Conservation (phyloP, 2,329 filamentous ascomycete species). For the Colletotrichum tropicicola region DNA sequence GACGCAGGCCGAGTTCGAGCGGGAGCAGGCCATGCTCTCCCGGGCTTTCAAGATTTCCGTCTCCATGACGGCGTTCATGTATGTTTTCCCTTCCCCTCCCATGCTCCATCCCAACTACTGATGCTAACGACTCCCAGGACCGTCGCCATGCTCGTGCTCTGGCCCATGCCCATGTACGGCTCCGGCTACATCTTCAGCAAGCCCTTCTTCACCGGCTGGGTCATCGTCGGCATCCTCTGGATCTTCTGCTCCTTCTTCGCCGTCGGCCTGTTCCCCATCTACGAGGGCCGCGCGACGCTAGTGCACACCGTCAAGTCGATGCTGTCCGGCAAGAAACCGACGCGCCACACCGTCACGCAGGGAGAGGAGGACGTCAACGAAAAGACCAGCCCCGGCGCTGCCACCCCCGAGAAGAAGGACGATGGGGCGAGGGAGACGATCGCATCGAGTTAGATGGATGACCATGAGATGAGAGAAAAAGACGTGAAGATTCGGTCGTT, state of each 20-base stretch:
- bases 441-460: not conserved
- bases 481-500: not conserved
- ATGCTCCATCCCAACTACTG: not conserved
- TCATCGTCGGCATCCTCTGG: slow-evolving; percentile 81
- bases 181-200: slow-evolving; percentile 82
- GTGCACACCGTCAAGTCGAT: slow-evolving; percentile 69
- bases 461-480: too few species aligned
- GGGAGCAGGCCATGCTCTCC: slow-evolving; percentile 59
- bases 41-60: slow-evolving; percentile 61
- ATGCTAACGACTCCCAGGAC: slow-evolving; percentile 52
- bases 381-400: slow-evolving; percentile 16
- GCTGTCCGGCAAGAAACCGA: slow-evolving; percentile 49
- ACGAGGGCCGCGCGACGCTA: slow-evolving; percentile 78
- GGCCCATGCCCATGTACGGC: slow-evolving; percentile 94
- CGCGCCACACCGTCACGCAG: slow-evolving; percentile 22
- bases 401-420: slow-evolving; percentile 23
- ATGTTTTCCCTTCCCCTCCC: not conserved
- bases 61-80: slow-evolving; percentile 58
- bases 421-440: slow-evolving; percentile 9
- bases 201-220: slow-evolving; percentile 85
- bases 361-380: slow-evolving; percentile 27
- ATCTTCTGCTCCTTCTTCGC: slow-evolving; percentile 76
- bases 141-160: slow-evolving; percentile 78
- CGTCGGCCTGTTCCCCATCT: slow-evolving; percentile 84
- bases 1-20: slow-evolving; percentile 48